Evolutionary conservation across 371 early-diverging fungal genomes (phyloP).

Genomic region (Vittaforma corneae): DNA sequence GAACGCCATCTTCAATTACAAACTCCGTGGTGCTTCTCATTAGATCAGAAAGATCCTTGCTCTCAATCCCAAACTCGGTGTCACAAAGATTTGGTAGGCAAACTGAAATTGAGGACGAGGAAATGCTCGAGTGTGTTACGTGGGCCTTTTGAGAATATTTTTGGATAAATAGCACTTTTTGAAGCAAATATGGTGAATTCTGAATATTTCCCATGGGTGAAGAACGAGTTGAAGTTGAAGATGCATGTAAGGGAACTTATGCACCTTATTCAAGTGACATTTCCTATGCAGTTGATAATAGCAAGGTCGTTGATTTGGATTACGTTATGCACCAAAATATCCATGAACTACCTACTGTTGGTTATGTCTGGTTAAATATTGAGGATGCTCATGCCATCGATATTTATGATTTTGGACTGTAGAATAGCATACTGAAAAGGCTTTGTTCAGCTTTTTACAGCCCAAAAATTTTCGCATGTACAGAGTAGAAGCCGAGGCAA

Average conservation of each 20-base stretch:
- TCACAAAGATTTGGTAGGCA: slow-evolving; percentile 4
- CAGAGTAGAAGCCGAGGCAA: neutral
- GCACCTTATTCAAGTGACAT: no score
- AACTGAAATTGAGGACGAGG: neutral
- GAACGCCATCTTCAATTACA: neutral
- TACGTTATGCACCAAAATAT: no score
- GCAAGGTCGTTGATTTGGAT: no score
- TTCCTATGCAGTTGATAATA: no score
- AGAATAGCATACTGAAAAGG: neutral
- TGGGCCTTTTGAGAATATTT: neutral
- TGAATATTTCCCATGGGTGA: no score
- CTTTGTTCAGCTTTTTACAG: neutral
- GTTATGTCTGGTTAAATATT: no score
- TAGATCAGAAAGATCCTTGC: slow-evolving; percentile 1
- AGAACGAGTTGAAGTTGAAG: no score
- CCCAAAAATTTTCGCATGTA: neutral
- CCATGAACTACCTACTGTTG: no score
- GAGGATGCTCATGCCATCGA: neutral
- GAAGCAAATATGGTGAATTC: neutral
- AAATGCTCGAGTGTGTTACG: neutral
- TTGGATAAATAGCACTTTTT: neutral
- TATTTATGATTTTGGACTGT: neutral
- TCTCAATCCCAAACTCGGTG: neutral
- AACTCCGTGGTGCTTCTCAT: neutral
- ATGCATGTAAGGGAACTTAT: no score